Base-by-base conservation (phyloP, 163 green algal genomes). In the Chlamydomonas reinhardtii region DNA sequence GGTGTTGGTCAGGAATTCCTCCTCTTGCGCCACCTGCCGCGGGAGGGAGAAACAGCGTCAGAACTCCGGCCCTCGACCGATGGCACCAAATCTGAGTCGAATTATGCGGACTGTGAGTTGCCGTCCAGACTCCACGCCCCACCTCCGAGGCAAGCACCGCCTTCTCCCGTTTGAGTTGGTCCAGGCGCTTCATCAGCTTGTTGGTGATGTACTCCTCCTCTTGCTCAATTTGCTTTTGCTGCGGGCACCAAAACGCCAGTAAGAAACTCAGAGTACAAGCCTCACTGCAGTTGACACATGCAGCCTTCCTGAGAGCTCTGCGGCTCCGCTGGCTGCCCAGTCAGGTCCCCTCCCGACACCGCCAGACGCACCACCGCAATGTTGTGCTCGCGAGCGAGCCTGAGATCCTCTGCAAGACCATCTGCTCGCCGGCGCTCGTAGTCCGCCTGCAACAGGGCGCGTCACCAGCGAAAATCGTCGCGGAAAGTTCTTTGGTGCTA, bases 131-230 rank as follows among this genome's bases (percentile, higher is more conserved):
- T 14, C 48, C 48, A 20, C 48, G 11, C 48, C 68, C 52, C n/a
- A 87, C 82, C 82, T 87, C 82, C 29, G 34, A 65, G n/a, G 82
- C 71, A 31, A 82, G 73, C 79, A 85, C 80, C n/a, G 54, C 70
- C 87, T 97, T 97, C 82, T 97, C 95, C 37, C 89, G 84, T 76
- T 96, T 96, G 34, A 97, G 88, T 72, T 95, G 89, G 79, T 95
- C 92, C 69, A 97, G 85, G 11, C 94, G 90, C 88, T 96, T 96
- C 90, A 97, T 94, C 6, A 97, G 79, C 85, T 95, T 95, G 83
- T 96, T 96, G 19, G 91, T 95, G 35, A 97, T 95, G 78, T 88
- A 94, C 83, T 97, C 95, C 86, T 97, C 94, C 80, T 97, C 95
- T 72, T 94, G 90, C 81, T 97, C 95, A 32, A 95, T 90, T 85